Evolutionary conservation across 2,329 filamentous ascomycete genomes (phyloP).

Genomic region (Trichocomaceae sp.): DNA sequence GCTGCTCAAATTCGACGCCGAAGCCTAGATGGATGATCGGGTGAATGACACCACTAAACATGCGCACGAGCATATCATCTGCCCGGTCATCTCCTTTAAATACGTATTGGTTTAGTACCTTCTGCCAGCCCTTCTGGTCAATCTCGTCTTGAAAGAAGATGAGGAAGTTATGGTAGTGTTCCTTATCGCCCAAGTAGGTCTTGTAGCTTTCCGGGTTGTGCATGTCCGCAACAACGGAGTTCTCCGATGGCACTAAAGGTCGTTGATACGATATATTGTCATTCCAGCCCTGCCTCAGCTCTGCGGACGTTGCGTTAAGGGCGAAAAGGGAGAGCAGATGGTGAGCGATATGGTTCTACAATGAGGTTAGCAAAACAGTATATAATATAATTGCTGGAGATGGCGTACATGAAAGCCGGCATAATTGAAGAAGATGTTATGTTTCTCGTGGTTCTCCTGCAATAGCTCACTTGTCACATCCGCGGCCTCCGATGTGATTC

Average conservation of each 20-base stretch:
- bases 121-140: conserved; percentile 54
- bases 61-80: conserved; percentile 61
- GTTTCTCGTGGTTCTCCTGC: conserved; percentile 65
- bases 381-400: neutral
- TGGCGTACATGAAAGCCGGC: conserved; percentile 59
- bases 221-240: conserved; percentile 50
- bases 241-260: conserved; percentile 42
- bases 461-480: conserved; percentile 52
- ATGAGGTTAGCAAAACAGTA: neutral
- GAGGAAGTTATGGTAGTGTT: conserved; percentile 67
- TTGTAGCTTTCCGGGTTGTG: conserved; percentile 51
- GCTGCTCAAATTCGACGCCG: conserved; percentile 74
- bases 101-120: conserved; percentile 59
- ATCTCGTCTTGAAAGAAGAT: conserved; percentile 71
- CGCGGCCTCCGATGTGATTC: neutral
- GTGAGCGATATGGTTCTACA: conserved; percentile 66
- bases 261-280: conserved; percentile 62
- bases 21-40: conserved; percentile 81
- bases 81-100: conserved; percentile 60
- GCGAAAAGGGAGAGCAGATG: conserved; percentile 70
- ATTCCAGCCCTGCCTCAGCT: conserved; percentile 59
- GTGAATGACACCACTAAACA: conserved; percentile 67
- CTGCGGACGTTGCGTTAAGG: conserved; percentile 56
- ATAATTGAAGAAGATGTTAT: conserved; percentile 76
- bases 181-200: conserved; percentile 55